phyloP scores from a whole-genome alignment of 2,329 filamentous ascomycete species.

The Albophoma yamanashiensis region DNA sequence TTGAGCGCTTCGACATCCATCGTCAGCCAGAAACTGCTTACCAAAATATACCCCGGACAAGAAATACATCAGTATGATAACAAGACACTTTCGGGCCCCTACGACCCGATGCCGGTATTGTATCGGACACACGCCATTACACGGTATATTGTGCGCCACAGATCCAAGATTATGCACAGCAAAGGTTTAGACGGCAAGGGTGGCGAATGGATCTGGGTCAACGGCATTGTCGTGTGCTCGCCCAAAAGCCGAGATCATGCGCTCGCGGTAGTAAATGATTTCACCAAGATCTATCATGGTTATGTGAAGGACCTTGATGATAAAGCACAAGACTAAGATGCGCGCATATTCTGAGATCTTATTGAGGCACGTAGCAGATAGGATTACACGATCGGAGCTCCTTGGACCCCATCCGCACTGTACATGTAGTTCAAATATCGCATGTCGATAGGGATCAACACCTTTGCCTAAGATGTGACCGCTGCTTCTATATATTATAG shows the following conservation, averaged over 20 bases:
- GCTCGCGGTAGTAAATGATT: not conserved
- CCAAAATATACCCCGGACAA: not conserved
- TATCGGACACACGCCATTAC: not conserved
- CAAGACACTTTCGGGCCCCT: not conserved
- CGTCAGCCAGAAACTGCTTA: not conserved
- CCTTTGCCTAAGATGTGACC: too few relatives aligned
- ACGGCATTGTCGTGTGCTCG: not conserved
- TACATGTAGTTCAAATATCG: too few relatives aligned
- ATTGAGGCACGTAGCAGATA: not conserved
- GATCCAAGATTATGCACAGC: not conserved
- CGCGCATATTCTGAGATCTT: not conserved
- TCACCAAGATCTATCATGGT: not conserved
- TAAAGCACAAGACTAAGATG: not conserved
- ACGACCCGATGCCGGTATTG: not conserved
- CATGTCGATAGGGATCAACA: too few relatives aligned
- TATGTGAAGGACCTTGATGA: not conserved
- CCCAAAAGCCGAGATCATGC: not conserved
- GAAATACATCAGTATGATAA: not conserved
- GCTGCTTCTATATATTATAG: too few relatives aligned
- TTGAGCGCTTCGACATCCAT: not conserved
- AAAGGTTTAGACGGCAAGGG: not conserved
- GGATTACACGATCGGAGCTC: not conserved
- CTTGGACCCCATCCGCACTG: not conserved
- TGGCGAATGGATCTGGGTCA: not conserved
- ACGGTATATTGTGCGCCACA: not conserved